A percentile compares a stretch with the other conserved stretches of the same genome.
phyloP scores from a whole-genome alignment of 768 basidiomycete species.

The Termitomyces sp. region DNA sequence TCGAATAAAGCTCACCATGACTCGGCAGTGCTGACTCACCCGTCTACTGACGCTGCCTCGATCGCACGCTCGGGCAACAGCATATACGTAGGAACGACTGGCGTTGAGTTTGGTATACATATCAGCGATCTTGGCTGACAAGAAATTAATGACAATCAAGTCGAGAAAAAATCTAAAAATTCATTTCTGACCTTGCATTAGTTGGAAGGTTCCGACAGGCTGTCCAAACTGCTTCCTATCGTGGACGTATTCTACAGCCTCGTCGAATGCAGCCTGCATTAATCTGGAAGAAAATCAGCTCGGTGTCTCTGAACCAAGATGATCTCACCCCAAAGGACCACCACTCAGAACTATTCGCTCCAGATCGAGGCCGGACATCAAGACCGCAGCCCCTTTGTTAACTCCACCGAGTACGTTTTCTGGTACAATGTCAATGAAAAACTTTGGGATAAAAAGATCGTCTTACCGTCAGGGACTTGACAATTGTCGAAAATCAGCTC shows the following conservation, averaged over 20 bases:
- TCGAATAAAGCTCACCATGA: background rate
- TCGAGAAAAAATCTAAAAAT: constrained; percentile 2
- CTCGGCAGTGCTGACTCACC: constrained; percentile 37
- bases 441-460: background rate
- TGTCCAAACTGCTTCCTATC: constrained; percentile 88
- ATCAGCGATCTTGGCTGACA: constrained; percentile 73
- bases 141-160: constrained; percentile 8
- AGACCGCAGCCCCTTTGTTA: constrained; percentile 75
- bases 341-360: constrained; percentile 90
- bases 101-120: constrained; percentile 95
- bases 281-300: constrained; percentile 39
- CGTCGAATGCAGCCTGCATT: constrained; percentile 92
- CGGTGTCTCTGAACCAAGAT: constrained; percentile 3
- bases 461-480: constrained; percentile 77
- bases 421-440: constrained; percentile 24
- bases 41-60: constrained; percentile 68
- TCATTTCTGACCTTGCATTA: constrained; percentile 79
- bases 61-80: constrained; percentile 88
- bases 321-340: constrained; percentile 77
- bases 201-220: constrained; percentile 84
- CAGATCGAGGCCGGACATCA: constrained; percentile 93
- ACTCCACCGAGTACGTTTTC: constrained; percentile 83
- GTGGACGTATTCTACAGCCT: constrained; percentile 86
- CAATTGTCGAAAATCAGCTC: constrained; percentile 92
- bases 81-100: constrained; percentile 87